Conservation (phyloP, 169 alveolate species). For the Eimeria acervulina region DNA sequence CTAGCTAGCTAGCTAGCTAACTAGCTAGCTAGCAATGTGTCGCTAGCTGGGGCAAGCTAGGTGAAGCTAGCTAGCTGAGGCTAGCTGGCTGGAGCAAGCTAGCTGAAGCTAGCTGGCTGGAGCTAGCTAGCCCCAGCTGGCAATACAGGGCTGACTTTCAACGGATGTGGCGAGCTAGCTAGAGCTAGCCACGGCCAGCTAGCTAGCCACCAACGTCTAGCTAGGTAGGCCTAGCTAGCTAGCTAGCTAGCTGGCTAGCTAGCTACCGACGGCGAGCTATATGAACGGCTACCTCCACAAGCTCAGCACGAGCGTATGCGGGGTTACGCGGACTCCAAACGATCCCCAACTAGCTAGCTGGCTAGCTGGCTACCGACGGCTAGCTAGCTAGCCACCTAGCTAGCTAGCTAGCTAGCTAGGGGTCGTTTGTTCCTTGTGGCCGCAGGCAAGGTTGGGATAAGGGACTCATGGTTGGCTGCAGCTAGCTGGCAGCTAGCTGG, state of each 20-base stretch:
- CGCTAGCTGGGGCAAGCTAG: background rate
- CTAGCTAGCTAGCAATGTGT: background rate
- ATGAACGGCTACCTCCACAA: background rate
- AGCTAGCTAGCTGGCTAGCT: no score
- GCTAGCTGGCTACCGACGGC: no score
- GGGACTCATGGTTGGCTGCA: background rate
- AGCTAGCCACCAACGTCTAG: slow-evolving; percentile 1
- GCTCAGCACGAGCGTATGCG: no score
- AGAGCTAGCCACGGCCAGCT: background rate
- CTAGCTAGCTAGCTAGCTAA: no score
- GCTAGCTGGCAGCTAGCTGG: background rate
- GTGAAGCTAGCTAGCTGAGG: background rate
- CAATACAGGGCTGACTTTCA: background rate
- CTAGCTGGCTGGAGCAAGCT: background rate
- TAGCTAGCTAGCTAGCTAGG: background rate
- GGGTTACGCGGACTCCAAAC: no score
- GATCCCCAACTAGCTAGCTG: no score
- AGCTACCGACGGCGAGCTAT: background rate
- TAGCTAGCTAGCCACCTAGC: no score
- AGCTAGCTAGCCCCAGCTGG: background rate
- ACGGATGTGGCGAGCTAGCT: background rate
- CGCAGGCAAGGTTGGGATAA: no score
- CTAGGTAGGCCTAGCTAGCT: slow-evolving; percentile 28
- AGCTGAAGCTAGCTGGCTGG: background rate
- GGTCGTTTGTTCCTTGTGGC: background rate